Evolutionary conservation across 805 yeast species (phyloP).

Genomic region (Grigorovia yakushimaensis): DNA sequence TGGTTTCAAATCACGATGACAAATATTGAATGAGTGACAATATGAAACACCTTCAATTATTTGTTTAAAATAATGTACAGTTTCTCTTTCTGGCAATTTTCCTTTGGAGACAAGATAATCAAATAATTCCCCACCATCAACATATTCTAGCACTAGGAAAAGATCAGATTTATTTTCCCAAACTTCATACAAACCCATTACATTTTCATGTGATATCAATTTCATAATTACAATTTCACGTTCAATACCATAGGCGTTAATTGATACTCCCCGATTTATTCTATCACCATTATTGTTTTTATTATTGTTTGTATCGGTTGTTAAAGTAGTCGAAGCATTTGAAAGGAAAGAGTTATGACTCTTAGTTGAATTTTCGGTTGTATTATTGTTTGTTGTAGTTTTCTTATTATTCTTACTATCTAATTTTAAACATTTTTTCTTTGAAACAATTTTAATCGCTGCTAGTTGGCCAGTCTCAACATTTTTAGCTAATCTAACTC

Average conservation of each 20-base stretch:
- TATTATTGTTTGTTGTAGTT: slow-evolving; percentile 1
- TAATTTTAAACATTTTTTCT: slow-evolving; percentile 29
- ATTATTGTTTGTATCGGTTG: slow-evolving; percentile 6
- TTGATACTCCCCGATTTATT: slow-evolving; percentile 7
- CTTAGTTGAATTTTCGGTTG: slow-evolving; percentile 5
- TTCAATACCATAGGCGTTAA: slow-evolving; percentile 82
- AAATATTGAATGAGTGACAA: slow-evolving; percentile 70
- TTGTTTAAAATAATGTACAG: slow-evolving; percentile 68
- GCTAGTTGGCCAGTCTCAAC: slow-evolving; percentile 62
- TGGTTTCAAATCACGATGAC: slow-evolving; percentile 77
- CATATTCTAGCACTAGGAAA: slow-evolving; percentile 68
- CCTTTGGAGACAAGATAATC: slow-evolving; percentile 63
- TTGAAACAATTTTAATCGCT: slow-evolving; percentile 76
- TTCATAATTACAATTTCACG: slow-evolving; percentile 97
- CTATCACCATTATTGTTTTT: slow-evolving; percentile 11
- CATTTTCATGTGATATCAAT: slow-evolving; percentile 85
- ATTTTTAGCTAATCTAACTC: slow-evolving; percentile 69
- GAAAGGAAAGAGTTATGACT: slow-evolving; percentile 10
- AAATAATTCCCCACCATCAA: slow-evolving; percentile 81
- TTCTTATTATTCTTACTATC: slow-evolving; percentile 19
- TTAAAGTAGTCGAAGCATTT: slow-evolving; percentile 11
- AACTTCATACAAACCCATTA: slow-evolving; percentile 87
- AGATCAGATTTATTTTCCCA: slow-evolving; percentile 95
- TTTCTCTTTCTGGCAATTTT: slow-evolving; percentile 60
- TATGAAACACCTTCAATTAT: slow-evolving; percentile 70